Evolutionary conservation across 352 stramenopile species (phyloP), one percentile per base, ranked within the genome.

Genomic region (Phytophthora pseudosyringae): DNA sequence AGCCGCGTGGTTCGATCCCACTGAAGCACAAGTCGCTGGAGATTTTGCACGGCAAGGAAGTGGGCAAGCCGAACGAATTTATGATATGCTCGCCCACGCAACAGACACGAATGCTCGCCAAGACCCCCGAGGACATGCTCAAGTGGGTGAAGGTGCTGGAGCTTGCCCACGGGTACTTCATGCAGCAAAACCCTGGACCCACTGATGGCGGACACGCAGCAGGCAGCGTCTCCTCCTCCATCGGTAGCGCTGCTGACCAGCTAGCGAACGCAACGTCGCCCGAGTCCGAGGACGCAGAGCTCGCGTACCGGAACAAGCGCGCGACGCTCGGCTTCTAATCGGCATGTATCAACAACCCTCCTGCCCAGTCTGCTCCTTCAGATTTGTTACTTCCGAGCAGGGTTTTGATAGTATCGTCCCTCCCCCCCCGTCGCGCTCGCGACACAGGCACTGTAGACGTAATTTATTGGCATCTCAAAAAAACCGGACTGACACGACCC

Each of bases 41-140:
- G 47, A 85, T 94, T 41, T 53, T 94, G 12, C 71, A 92, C 47
- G 80, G 78, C 41, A 83, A 86, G 54, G 82, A 78, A 18, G 83
- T 92, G 46, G 67, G 73, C 50, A 93, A 92, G 52, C 76, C 74
- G 15, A 83, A 79, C 38, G 86, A 91, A 69, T 94, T 94, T 63
- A 84, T 89, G 52, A 80, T 94, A 32, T 90, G 81, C 46, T 91
- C 80, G 32, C 67, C 83, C 21, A 92, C 80, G 10, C 78, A 93
- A 31, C 83, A 94, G 66, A 93, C 85, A 45, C 78, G 83, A 4
- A 82, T 94, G 46, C 56, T 81, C 11, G 86, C 86, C 1, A 94
- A 93, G 75, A 90, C 48, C 13, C 76, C 61, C 8, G 76, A 86
- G 1, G 86, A 94, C 54, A 91, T 93, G 84, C 56, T 86, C 52